A percentile compares a stretch with the other conserved stretches of the same genome.
Conservation (phyloP, 257 asterid species). For the Cynanchum wilfordii region DNA sequence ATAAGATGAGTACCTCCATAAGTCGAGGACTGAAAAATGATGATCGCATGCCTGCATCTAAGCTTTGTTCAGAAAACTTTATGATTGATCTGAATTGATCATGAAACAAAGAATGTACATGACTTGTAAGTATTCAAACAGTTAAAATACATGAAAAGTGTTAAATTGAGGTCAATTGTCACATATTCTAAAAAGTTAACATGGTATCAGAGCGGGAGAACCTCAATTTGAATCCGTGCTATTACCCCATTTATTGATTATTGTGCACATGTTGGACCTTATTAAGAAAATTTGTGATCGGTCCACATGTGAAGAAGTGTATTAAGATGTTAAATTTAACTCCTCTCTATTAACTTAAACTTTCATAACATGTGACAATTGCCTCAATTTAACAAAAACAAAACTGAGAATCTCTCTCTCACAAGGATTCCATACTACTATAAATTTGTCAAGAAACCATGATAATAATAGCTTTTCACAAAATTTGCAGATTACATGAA, state of each 20-base stretch:
- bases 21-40: conserved; percentile 92
- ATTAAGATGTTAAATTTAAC: no score
- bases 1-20: conserved; percentile 73
- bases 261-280: no score
- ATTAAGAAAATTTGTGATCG: no score
- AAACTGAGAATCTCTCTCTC: neutral
- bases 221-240: no score
- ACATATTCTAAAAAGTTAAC: no score
- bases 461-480: conserved; percentile 2
- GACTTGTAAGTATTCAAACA: neutral
- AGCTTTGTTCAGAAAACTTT: conserved; percentile 79
- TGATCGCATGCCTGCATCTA: conserved; percentile 73
- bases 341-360: no score
- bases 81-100: conserved; percentile 65
- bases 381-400: no score
- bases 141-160: neutral
- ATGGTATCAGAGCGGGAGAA: no score
- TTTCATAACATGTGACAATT: no score
- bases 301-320: no score
- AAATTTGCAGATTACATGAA: neutral
- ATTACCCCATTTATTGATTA: no score
- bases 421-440: neutral
- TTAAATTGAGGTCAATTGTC: no score
- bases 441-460: neutral
- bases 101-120: conserved; percentile 17